Percentiles rank a stretch among this genome's conserved stretches.
Conservation (phyloP, 1,284 basidiomycete genomes). For the Testicularia cyperi region DNA sequence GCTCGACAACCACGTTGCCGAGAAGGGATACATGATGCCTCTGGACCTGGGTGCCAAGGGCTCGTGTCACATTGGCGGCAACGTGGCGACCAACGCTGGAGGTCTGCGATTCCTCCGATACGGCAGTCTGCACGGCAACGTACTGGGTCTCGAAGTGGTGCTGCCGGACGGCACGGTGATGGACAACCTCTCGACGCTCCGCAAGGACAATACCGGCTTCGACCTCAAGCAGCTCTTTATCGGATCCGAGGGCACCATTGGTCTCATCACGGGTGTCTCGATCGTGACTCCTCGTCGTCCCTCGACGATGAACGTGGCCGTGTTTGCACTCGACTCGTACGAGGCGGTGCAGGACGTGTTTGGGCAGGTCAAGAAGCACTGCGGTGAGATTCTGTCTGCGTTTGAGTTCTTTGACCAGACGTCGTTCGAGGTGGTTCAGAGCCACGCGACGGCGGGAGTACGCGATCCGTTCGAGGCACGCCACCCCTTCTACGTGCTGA, state of each 20-base stretch:
- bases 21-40: constrained; percentile 93
- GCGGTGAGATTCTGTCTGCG: constrained; percentile 94
- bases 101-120: constrained; percentile 91
- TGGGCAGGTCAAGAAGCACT: constrained; percentile 67
- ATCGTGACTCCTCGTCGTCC: constrained; percentile 92
- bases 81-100: constrained; percentile 95
- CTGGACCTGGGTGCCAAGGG: constrained; percentile 97
- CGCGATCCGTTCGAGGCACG: constrained; percentile 54
- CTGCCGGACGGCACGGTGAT: constrained; percentile 86
- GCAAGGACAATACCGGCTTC: constrained; percentile 99
- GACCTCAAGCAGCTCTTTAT: constrained; percentile 99
- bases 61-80: constrained; percentile 97
- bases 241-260: constrained; percentile 92
- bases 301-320: constrained; percentile 64
- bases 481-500: constrained; percentile 70
- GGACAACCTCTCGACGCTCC: constrained; percentile 64
- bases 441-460: constrained; percentile 65
- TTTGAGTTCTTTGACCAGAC: constrained; percentile 95
- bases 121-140: constrained; percentile 90
- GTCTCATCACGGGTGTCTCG: constrained; percentile 90
- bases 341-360: constrained; percentile 66
- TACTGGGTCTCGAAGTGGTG: constrained; percentile 95
- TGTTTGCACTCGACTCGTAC: constrained; percentile 66
- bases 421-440: constrained; percentile 76
- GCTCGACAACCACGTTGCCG: constrained; percentile 81